Evolutionary conservation across 441 rosid genomes (phyloP).

Genomic region (Erodium moschatum): DNA sequence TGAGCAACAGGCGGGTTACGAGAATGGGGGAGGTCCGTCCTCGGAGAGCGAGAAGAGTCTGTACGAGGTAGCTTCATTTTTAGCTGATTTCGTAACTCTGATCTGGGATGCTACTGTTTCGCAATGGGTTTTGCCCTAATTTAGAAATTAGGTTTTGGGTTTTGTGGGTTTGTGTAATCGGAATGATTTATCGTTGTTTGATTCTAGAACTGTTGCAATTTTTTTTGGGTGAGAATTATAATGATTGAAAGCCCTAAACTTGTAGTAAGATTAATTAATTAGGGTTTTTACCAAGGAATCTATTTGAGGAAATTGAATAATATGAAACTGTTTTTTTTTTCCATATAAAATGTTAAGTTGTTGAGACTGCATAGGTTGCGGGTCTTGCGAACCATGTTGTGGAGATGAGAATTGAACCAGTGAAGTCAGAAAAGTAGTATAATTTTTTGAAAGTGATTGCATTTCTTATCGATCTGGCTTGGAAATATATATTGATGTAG

Average conservation of each 20-base stretch:
- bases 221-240: background rate
- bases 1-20: slow-evolving; percentile 14
- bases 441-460: no score
- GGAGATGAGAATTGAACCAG: no score
- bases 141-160: background rate
- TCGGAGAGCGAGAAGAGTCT: slow-evolving; percentile 34
- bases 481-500: no score
- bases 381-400: no score
- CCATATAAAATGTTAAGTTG: background rate
- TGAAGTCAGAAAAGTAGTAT: no score
- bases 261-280: background rate
- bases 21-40: slow-evolving; percentile 21
- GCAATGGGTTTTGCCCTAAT: background rate
- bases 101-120: background rate
- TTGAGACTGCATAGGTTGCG: background rate
- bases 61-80: slow-evolving; percentile 43
- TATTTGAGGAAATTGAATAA: background rate
- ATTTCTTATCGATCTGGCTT: no score
- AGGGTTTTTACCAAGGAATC: background rate
- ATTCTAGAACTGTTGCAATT: background rate
- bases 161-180: background rate
- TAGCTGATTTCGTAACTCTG: background rate
- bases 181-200: background rate
- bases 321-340: background rate
- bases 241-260: background rate